Evolutionary conservation across 306 rosid species (phyloP).

Genomic region (Quercus parvula): DNA sequence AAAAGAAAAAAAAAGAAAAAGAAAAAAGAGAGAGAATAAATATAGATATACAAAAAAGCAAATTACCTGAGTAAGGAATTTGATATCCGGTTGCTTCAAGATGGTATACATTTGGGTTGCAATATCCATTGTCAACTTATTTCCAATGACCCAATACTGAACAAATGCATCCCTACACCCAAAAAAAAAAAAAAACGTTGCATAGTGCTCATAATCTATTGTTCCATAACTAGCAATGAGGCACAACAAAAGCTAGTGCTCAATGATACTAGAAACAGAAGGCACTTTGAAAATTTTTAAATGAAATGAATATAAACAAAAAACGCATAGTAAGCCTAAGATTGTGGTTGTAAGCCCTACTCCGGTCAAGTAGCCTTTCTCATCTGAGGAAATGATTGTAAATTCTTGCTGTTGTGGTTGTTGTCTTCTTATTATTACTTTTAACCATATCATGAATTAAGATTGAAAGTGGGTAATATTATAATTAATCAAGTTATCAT

Average conservation of each 20-base stretch:
- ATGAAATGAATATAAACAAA: background rate
- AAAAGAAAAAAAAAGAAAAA: too few species aligned
- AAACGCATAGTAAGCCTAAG: background rate
- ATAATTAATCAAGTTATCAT: background rate
- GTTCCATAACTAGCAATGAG: background rate
- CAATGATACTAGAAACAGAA: background rate
- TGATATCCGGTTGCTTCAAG: slow-evolving; percentile 85
- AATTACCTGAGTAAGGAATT: slow-evolving; percentile 77
- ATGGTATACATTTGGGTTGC: slow-evolving; percentile 80
- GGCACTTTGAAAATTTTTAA: background rate
- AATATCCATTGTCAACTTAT: slow-evolving; percentile 79
- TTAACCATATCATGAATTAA: background rate
- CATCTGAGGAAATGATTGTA: background rate
- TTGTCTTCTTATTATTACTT: background rate
- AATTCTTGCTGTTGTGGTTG: background rate
- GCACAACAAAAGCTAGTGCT: background rate
- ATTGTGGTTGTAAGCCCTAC: background rate
- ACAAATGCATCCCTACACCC: slow-evolving; percentile 61
- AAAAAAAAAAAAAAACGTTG: background rate
- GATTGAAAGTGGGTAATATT: background rate
- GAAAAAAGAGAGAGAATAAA: slow-evolving; percentile 16
- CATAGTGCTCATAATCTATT: background rate
- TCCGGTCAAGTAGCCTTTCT: background rate
- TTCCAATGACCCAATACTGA: slow-evolving; percentile 86
- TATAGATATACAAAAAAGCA: slow-evolving; percentile 23